phyloP scores from a whole-genome alignment of 345 rosid species.

The Dimocarpus longan region DNA sequence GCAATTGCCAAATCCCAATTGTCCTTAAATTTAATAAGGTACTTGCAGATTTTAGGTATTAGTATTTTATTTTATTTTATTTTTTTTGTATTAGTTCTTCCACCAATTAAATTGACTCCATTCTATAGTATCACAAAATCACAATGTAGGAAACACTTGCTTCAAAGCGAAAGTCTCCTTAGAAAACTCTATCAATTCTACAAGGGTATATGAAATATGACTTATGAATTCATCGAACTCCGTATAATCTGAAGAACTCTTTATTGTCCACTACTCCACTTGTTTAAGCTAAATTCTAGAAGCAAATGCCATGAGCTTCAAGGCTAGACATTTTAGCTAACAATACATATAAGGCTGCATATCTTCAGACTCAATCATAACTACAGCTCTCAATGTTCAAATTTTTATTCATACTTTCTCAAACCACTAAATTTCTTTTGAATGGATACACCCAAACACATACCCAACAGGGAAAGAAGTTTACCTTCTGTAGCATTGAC shows the following conservation, averaged over 20 bases:
- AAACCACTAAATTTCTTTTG: not conserved
- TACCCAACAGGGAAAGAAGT: not conserved
- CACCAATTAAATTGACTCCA: too few species aligned
- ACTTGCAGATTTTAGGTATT: too few species aligned
- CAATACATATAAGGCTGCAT: not conserved
- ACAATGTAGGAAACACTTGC: too few species aligned
- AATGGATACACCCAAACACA: not conserved
- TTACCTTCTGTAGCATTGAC: conserved; percentile 73
- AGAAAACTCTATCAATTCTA: not conserved
- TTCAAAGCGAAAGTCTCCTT: not conserved
- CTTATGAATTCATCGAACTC: not conserved
- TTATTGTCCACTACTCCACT: not conserved
- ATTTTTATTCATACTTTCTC: not conserved
- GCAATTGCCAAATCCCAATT: too few species aligned
- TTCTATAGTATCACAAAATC: too few species aligned
- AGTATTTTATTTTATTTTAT: too few species aligned
- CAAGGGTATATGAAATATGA: not conserved
- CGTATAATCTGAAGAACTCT: not conserved
- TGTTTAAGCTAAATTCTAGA: not conserved
- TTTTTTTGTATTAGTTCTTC: too few species aligned
- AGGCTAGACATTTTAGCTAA: not conserved
- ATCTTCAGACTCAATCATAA: not conserved
- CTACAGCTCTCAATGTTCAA: not conserved
- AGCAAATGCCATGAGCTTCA: not conserved
- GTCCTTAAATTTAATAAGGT: too few species aligned